Evolutionary conservation across 805 yeast genomes (phyloP), one percentile per base, ranked within the genome.

Genomic region (Metschnikowia noctiluminum): DNA sequence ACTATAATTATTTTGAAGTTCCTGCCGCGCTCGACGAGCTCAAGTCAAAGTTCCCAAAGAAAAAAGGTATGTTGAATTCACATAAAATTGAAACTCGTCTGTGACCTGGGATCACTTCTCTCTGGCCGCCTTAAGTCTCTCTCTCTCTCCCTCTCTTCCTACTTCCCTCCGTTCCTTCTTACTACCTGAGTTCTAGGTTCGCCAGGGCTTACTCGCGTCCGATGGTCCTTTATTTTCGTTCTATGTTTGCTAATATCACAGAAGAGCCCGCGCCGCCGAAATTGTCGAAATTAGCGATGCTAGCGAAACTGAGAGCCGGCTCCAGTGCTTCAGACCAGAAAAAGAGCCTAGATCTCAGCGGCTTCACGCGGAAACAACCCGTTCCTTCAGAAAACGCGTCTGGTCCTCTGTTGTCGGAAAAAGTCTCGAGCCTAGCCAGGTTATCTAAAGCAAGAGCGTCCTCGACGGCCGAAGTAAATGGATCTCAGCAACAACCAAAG

Each of bases 1-100:
- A 84, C 77, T 71, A 70, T 53, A 79, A 81, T 55, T 82, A 82
- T 60, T 77, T 78, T 59, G 82, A 79, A 38, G 58, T 81, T 5
- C 79, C 76, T 4, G 74, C 75, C 11, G 63, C 88, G 0, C 54
- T 82, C 7, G 70, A 66, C 31, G 84, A 81, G 49, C 61, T 79
- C 41, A 74, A 73, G 49, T 48, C 56, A 10, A 60, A 57, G 39
- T 70, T 61, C 48, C 57, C 65, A 9, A 62, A 56, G 49, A 62
- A 62, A 49, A 69, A 70, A 69, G 76, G 82, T 78, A 78, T 64
- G 83, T 78, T 42, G 15, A 6, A 8, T 14, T 45, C 36, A 12
- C n/a, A 34, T 11, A 42, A 46, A 37, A 5, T 11, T 28, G 16
- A 21, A 21, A 21, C 21, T 21, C 21, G 21, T 21, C 21, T 21